A percentile compares a stretch with the other conserved stretches of the same genome.
Evolutionary conservation across 73 alveolate genomes (phyloP).

Genomic region (Paramecium primaurelia): DNA sequence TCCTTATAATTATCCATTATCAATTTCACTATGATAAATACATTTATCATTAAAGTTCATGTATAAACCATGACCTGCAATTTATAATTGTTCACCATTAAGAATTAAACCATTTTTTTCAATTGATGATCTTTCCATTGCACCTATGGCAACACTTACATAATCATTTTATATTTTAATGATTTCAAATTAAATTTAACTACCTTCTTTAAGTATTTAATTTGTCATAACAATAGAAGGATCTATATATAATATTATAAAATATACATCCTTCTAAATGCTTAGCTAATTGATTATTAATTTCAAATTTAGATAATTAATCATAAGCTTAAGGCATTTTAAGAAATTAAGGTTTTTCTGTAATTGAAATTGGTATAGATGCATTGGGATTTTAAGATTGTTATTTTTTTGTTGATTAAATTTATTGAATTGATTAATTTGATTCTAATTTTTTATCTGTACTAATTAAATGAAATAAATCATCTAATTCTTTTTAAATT

Average conservation of each 20-base stretch:
- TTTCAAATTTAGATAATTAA: neutral
- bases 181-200: neutral
- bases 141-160: neutral
- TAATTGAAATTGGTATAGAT: neutral
- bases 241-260: neutral
- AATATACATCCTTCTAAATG: slow-evolving; percentile 19
- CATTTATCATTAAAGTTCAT: slow-evolving; percentile 46
- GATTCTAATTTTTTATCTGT: neutral
- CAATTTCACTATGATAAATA: slow-evolving; percentile 20
- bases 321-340: neutral
- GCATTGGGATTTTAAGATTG: neutral
- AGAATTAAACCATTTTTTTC: slow-evolving; percentile 1
- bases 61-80: neutral
- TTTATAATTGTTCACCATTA: neutral
- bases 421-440: neutral
- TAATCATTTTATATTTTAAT: neutral
- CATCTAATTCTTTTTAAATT: slow-evolving; percentile 36
- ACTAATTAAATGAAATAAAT: neutral
- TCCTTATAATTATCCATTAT: neutral
- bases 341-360: neutral
- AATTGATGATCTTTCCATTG: neutral
- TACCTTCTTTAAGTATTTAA: neutral
- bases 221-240: slow-evolving; percentile 29
- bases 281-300: neutral
- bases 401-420: neutral